Conservation (phyloP, 257 asterid species). For the Linaria vulgaris region DNA sequence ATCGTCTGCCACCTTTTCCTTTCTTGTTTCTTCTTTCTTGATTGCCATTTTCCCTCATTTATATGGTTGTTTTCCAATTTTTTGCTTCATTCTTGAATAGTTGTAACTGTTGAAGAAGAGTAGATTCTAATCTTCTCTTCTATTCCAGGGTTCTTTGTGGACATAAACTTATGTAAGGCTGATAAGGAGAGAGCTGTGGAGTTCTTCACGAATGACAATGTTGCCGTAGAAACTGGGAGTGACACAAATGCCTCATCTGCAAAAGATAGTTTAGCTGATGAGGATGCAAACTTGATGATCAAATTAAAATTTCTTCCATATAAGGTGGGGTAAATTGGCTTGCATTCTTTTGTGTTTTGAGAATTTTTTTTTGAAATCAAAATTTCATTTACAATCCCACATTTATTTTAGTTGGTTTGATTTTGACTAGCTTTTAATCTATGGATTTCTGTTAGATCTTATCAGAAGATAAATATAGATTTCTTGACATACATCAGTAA, state of each 20-base stretch:
- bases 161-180: conserved; percentile 79
- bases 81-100: conserved; percentile 17
- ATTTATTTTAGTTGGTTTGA: conserved; percentile 19
- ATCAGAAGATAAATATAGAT: background rate
- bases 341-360: conserved; percentile 3
- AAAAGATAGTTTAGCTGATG: conserved; percentile 75
- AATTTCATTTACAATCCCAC: background rate
- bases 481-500: too few relatives aligned
- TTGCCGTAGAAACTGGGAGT: conserved; percentile 30
- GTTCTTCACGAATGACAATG: conserved; percentile 36
- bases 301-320: conserved; percentile 93
- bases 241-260: conserved; percentile 36
- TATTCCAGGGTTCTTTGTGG: conserved; percentile 88
- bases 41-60: conserved; percentile 2
- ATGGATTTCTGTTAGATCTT: background rate
- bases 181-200: conserved; percentile 50
- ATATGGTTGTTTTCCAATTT: conserved; percentile 10
- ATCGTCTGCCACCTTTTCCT: background rate
- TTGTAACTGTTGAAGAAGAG: background rate
- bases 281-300: conserved; percentile 98
- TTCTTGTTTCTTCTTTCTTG: background rate
- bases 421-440: background rate
- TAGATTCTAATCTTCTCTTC: conserved; percentile 32
- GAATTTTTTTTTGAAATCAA: conserved; percentile 1
- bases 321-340: conserved; percentile 54